A percentile compares a stretch with the other conserved stretches of the same genome.
phyloP scores from a whole-genome alignment of 345 rosid genomes.

The Citrus sinensis region DNA sequence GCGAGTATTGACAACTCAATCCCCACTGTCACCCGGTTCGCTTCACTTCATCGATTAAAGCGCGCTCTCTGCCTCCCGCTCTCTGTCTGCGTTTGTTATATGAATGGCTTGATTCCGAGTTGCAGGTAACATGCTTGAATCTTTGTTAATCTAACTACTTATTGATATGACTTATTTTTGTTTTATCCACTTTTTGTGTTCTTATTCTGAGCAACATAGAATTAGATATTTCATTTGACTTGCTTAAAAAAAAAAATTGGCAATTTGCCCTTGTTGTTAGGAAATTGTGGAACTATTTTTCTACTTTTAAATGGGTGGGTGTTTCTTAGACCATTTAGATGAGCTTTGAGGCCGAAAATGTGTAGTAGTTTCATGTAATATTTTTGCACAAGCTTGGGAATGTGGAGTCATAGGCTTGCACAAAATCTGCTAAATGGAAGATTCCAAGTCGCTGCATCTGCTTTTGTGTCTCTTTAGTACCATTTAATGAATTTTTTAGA shows the following conservation, averaged over 20 bases:
- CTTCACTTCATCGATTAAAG: background rate
- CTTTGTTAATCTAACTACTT: background rate
- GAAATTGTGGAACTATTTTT: background rate
- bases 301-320: background rate
- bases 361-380: background rate
- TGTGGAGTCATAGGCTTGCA: background rate
- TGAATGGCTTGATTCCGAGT: conserved; percentile 9
- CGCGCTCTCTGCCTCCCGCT: background rate
- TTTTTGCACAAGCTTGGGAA: background rate
- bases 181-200: no score
- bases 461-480: background rate
- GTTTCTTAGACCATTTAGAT: background rate
- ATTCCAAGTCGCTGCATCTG: background rate
- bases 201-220: background rate
- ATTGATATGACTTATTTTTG: background rate
- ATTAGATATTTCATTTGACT: background rate
- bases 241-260: background rate
- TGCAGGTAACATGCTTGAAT: conserved; percentile 11
- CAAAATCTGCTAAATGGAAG: background rate
- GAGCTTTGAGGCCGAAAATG: background rate
- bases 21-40: background rate
- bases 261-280: no score
- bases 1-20: no score
- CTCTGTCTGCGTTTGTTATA: background rate
- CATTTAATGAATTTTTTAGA: background rate